A percentile compares a stretch with the other conserved stretches of the same genome.
phyloP scores from a whole-genome alignment of 305 asterid genomes.

The Fraxinus sp. region DNA sequence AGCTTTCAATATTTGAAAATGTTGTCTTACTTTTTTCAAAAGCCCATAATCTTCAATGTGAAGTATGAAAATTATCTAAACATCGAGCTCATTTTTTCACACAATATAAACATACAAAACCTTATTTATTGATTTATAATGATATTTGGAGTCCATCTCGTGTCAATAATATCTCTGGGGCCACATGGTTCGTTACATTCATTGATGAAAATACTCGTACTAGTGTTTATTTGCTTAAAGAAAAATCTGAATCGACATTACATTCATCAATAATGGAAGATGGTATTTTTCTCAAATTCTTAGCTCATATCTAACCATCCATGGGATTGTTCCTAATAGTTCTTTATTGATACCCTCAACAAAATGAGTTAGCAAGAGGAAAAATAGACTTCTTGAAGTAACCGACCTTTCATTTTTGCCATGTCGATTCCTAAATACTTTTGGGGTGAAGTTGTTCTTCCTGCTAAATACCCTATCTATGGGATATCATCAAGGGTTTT shows the following conservation, averaged over 20 bases:
- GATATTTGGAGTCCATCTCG: background rate
- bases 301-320: background rate
- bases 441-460: background rate
- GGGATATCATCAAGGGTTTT: background rate
- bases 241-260: background rate
- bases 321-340: background rate
- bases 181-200: background rate
- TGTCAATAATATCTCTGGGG: background rate
- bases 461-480: background rate
- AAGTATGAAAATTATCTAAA: background rate
- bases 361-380: background rate
- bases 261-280: background rate
- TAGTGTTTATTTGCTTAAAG: background rate
- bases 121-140: background rate
- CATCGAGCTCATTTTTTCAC: background rate
- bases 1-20: background rate
- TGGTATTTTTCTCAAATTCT: background rate
- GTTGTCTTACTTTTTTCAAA: background rate
- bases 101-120: background rate
- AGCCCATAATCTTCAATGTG: background rate
- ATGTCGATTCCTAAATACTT: background rate
- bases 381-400: background rate
- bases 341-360: background rate
- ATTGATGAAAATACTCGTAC: background rate
- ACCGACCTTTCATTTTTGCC: background rate